Percentiles rank a stretch among this genome's conserved stretches.
Evolutionary conservation across 192 early-diverging fungal species (phyloP).

Genomic region (Mortierella antarctica): DNA sequence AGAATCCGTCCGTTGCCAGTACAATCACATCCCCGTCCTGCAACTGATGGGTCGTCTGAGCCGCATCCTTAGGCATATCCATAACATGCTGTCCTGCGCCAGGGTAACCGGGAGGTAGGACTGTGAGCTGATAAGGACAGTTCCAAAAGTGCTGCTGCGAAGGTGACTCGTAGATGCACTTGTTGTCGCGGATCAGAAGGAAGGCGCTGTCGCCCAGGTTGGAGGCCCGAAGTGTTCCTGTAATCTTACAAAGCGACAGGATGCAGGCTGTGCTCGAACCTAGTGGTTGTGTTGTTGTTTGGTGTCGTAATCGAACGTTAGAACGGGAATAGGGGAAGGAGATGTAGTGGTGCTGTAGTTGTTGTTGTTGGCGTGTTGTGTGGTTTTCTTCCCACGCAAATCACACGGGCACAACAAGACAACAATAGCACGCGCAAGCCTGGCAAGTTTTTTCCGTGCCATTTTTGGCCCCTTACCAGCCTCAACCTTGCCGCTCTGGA

Average conservation of each 20-base stretch:
- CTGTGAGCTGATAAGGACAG: conserved; percentile 69
- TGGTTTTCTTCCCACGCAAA: not conserved
- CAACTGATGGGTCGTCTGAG: conserved; percentile 59
- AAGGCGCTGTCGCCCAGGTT: conserved; percentile 69
- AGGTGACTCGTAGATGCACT: conserved; percentile 66
- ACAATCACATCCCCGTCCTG: conserved; percentile 70
- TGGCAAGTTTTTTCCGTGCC: not conserved
- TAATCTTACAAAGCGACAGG: conserved; percentile 63
- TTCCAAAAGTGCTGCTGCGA: conserved; percentile 74
- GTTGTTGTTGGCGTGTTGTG: not conserved
- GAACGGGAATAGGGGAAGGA: too few species aligned
- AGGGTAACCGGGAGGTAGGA: conserved; percentile 65
- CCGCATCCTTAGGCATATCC: conserved; percentile 67
- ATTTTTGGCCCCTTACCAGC: conserved; percentile 45
- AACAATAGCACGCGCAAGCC: conserved; percentile 1
- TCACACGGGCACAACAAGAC: conserved; percentile 5
- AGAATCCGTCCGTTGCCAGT: conserved; percentile 69
- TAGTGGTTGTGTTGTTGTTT: conserved; percentile 1
- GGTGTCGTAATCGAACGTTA: not conserved
- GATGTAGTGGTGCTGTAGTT: not conserved
- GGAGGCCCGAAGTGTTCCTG: conserved; percentile 63
- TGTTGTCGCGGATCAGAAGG: conserved; percentile 63
- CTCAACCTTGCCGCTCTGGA: conserved; percentile 61
- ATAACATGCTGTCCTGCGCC: conserved; percentile 59
- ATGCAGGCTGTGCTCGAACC: conserved; percentile 70